Evolutionary conservation across 495 filamentous ascomycete genomes (phyloP).

Genomic region (Lasiosphaeria ovina): DNA sequence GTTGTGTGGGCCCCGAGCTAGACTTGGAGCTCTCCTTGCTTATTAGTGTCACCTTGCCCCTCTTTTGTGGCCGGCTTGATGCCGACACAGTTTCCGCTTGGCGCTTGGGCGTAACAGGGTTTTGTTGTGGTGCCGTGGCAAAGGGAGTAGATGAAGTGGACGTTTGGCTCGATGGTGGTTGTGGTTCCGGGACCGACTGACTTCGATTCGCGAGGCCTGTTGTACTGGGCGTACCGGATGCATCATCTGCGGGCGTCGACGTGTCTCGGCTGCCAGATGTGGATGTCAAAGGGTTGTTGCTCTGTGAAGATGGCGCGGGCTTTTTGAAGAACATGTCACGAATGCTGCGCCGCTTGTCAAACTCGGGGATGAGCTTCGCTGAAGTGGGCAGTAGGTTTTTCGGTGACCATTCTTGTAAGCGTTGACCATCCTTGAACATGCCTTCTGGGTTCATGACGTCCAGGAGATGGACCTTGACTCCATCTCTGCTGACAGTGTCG

Average conservation of each 20-base stretch:
- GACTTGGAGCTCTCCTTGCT: constrained; percentile 39
- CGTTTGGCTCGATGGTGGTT: too few species aligned
- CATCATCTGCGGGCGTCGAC: too few species aligned
- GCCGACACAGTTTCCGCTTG: constrained; percentile 24
- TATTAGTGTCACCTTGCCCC: constrained; percentile 31
- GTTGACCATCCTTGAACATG: constrained; percentile 68
- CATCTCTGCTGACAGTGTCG: constrained; percentile 57
- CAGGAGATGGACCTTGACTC: constrained; percentile 52
- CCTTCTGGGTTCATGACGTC: constrained; percentile 81
- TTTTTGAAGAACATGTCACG: constrained; percentile 87
- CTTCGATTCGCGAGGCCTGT: too few species aligned
- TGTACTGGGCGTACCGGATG: too few species aligned
- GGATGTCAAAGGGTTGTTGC: too few species aligned
- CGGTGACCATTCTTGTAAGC: constrained; percentile 62
- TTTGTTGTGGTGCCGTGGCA: constrained; percentile 23
- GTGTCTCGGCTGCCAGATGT: too few species aligned
- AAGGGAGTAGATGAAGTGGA: too few species aligned
- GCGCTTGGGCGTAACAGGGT: constrained; percentile 32
- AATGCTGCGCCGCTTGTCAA: constrained; percentile 77
- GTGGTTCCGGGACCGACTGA: too few species aligned
- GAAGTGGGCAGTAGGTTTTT: constrained; percentile 71
- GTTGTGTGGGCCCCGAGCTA: constrained; percentile 56
- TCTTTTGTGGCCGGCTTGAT: constrained; percentile 38
- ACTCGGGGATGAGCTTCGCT: constrained; percentile 82
- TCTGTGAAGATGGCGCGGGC: constrained; percentile 18